These are phyloP conservation scores for Parachaetomium inaequale DNA, from an alignment of 495 filamentous ascomycete genomes.

Conservation along the genomic window DNA sequence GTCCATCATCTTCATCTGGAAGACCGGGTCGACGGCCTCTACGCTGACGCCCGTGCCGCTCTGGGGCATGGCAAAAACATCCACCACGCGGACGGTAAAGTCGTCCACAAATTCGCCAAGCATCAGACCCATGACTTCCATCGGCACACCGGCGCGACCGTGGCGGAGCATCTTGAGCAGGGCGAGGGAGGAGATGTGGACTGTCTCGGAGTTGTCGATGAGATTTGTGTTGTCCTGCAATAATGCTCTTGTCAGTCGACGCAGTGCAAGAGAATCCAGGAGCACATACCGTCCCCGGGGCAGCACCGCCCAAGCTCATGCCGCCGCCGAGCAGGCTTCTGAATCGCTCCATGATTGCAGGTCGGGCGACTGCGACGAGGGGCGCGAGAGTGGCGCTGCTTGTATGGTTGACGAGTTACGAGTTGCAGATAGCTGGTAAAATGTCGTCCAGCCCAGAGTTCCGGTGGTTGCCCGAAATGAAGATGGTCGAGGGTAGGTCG, in stretches of 20 bases:
- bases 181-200: slow-evolving; percentile 97
- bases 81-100: slow-evolving; percentile 95
- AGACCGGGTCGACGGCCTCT: slow-evolving; percentile 95
- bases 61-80: slow-evolving; percentile 99
- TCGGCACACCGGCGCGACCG: slow-evolving; percentile 93
- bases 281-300: slow-evolving; percentile 69
- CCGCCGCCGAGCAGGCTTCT: slow-evolving; percentile 78
- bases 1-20: slow-evolving; percentile 99
- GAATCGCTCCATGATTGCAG: slow-evolving; percentile 81
- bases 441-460: neutral
- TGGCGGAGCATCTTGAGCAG: slow-evolving; percentile 98
- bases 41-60: slow-evolving; percentile 97
- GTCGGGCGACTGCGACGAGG: neutral
- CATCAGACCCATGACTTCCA: slow-evolving; percentile 99
- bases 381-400: neutral
- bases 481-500: neutral
- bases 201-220: slow-evolving; percentile 98
- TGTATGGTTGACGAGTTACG: neutral
- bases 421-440: neutral
- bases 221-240: slow-evolving; percentile 75
- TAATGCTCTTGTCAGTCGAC: slow-evolving; percentile 7
- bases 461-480: neutral
- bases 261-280: neutral
- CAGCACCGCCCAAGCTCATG: slow-evolving; percentile 64
- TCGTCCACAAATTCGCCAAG: slow-evolving; percentile 98